A percentile compares a stretch with the other conserved stretches of the same genome.
Evolutionary conservation across 129 eudicot genomes (phyloP).

Genomic region (Dittrichia graveolens): DNA sequence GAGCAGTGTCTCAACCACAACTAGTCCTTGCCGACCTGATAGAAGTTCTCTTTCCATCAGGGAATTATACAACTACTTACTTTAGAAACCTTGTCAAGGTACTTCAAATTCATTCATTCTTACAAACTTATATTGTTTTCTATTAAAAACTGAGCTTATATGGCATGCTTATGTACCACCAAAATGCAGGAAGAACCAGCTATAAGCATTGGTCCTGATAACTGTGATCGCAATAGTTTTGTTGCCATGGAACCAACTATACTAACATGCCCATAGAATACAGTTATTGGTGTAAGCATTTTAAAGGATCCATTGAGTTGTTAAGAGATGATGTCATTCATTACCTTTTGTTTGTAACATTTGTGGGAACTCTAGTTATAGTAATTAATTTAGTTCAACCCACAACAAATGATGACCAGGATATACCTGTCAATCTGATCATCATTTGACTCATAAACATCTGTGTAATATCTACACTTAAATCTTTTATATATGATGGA

Average conservation of each 20-base stretch:
- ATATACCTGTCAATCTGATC: not conserved
- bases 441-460: constrained; percentile 16
- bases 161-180: not conserved
- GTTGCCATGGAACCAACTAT: constrained; percentile 72
- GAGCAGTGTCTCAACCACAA: constrained; percentile 97
- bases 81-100: constrained; percentile 89
- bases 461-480: constrained; percentile 7
- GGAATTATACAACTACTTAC: constrained; percentile 76
- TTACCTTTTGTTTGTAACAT: constrained; percentile 19
- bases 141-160: not conserved
- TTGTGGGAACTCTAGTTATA: constrained; percentile 11
- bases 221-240: constrained; percentile 63
- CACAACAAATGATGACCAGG: constrained; percentile 5
- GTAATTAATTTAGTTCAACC: not conserved
- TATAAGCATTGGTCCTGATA: constrained; percentile 53
- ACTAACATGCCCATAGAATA: constrained; percentile 54
- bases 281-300: constrained; percentile 12
- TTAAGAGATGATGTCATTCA: not conserved
- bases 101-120: not conserved
- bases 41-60: constrained; percentile 80
- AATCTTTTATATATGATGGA: not conserved
- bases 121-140: not conserved
- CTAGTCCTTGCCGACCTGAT: constrained; percentile 83
- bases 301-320: not conserved
- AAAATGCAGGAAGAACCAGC: constrained; percentile 67